These are phyloP conservation scores for Cladorrhinum sp. DNA, from an alignment of 2,329 filamentous ascomycete genomes.

Conservation along the genomic window DNA sequence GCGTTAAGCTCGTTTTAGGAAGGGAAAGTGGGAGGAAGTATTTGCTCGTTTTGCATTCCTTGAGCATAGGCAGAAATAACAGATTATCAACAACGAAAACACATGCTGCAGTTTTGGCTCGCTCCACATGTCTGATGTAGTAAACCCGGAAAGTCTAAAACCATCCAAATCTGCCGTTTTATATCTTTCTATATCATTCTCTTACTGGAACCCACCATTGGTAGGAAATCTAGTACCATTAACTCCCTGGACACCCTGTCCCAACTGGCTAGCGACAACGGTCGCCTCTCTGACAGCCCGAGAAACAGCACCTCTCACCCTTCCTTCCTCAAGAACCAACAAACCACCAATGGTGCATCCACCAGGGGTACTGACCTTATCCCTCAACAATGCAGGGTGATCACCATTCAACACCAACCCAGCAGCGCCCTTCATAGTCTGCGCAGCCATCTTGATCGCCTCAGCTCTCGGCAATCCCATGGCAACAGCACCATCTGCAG, in stretches of 20 bases:
- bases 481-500: slow-evolving; percentile 73
- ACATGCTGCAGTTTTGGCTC: not conserved
- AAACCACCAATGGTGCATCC: slow-evolving; percentile 76
- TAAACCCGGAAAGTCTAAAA: not conserved
- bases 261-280: slow-evolving; percentile 65
- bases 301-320: slow-evolving; percentile 63
- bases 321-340: slow-evolving; percentile 69
- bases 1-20: not conserved
- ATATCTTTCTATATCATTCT: not conserved
- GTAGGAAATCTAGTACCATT: slow-evolving; percentile 43
- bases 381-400: slow-evolving; percentile 70
- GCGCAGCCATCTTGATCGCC: slow-evolving; percentile 73
- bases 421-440: slow-evolving; percentile 73
- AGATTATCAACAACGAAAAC: not conserved
- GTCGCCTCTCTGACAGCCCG: slow-evolving; percentile 69
- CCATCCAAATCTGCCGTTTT: not conserved
- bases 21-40: not conserved
- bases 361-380: slow-evolving; percentile 74
- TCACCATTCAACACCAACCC: slow-evolving; percentile 67
- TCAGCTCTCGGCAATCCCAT: slow-evolving; percentile 73
- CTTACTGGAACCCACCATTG: slow-evolving; percentile 17
- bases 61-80: not conserved
- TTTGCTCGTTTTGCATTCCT: not conserved
- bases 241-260: slow-evolving; percentile 50
- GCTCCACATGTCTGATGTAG: not conserved